Base-by-base conservation (phyloP, 805 yeast genomes). In the Torulaspora gathmanii region DNA sequence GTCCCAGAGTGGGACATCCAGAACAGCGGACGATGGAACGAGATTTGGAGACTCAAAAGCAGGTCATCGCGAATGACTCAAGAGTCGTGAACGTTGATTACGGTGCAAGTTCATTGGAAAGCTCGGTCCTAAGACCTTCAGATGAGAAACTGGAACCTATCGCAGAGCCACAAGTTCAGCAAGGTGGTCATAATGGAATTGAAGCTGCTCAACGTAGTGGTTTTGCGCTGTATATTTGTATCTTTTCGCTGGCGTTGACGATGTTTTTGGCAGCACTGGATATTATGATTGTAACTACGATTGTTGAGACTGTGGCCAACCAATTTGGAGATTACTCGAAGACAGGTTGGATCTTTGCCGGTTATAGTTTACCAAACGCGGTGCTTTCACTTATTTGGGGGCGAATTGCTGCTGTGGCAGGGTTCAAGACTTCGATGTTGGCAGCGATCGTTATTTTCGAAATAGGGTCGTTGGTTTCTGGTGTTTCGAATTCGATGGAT, bases 391-490 rank as follows among this genome's bases (percentile, higher is more conserved):
- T 80, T 12, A 58, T 76, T n/a, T 80, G 81, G 72, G 85, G 85
- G 12, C 71, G 74, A 33, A 41, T 79, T 1, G 71, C 82, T 9
- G 73, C 79, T 29, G 73, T 78, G 0, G 71, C 76, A 56, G 87
- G 86, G 7, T 69, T 86, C 38, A 78, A 78, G 53, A 63, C 70
- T 42, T 65, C 78, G 5, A 55, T 80, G 53, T 51, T 78, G 7
- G 59, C 61, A 2, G 76, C 82, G 1, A 64, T 82, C 2, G 52
- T 72, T 1, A 53, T 83, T 2, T 82, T 83, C 56, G 80, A 79
- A 56, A 61, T 74, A 3, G 90, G 90, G 0, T 80, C 86, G 0
- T 65, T 82, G 43, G 63, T 82, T 5, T 67, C 76, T 44, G 90
- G 85, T 1, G 51, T 77, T 4, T 64, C 87, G 1, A 60, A 55